phyloP scores from a whole-genome alignment of 805 yeast species.

The Kodamaea laetipori region DNA sequence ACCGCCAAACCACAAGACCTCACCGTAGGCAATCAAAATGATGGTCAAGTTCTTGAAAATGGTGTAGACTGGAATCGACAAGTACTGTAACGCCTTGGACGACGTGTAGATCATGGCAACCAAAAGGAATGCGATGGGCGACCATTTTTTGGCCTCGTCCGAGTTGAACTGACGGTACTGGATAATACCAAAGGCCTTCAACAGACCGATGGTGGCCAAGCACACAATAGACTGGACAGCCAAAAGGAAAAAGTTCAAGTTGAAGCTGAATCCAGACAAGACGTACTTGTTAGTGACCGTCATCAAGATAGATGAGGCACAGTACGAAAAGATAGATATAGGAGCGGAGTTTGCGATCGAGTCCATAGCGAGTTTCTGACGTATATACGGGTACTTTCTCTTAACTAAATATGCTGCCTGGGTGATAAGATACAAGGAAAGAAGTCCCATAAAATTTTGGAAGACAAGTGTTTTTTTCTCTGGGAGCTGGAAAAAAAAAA shows the following conservation, averaged over 20 bases:
- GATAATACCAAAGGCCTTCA: slow-evolving; percentile 74
- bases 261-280: slow-evolving; percentile 67
- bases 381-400: slow-evolving; percentile 20
- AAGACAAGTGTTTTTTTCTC: slow-evolving; percentile 10
- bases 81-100: slow-evolving; percentile 88
- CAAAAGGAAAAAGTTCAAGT: slow-evolving; percentile 84
- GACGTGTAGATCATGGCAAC: slow-evolving; percentile 96
- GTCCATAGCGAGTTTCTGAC: slow-evolving; percentile 29
- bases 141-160: slow-evolving; percentile 93
- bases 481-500: slow-evolving; percentile 5
- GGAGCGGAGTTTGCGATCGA: slow-evolving; percentile 58
- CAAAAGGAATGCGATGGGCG: slow-evolving; percentile 86
- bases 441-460: slow-evolving; percentile 38
- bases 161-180: slow-evolving; percentile 83
- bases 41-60: slow-evolving; percentile 97
- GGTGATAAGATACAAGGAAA: slow-evolving; percentile 40
- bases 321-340: slow-evolving; percentile 77
- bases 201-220: slow-evolving; percentile 65
- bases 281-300: slow-evolving; percentile 97
- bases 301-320: slow-evolving; percentile 94
- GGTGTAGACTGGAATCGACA: slow-evolving; percentile 94
- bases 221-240: slow-evolving; percentile 90
- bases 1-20: slow-evolving; percentile 96
- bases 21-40: slow-evolving; percentile 96
- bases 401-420: slow-evolving; percentile 36